Evolutionary conservation across 1,284 basidiomycete genomes (phyloP).

Genomic region (Heterobasidion parviporum): DNA sequence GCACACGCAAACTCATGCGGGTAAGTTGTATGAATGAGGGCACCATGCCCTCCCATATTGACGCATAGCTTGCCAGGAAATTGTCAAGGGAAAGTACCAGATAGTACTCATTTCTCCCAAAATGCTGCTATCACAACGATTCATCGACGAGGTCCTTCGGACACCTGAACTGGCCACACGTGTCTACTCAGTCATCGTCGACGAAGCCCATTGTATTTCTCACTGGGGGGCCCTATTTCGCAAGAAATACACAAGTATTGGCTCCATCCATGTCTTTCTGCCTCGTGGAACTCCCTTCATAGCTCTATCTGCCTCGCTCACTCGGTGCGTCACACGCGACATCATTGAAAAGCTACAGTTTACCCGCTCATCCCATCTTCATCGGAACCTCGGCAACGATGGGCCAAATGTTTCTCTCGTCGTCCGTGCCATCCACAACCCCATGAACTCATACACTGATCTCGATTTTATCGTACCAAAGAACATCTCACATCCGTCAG

Average conservation of each 20-base stretch:
- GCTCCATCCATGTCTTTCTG: slow-evolving; percentile 26
- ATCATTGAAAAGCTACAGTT: slow-evolving; percentile 25
- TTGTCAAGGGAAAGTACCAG: slow-evolving; percentile 20
- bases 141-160: slow-evolving; percentile 24
- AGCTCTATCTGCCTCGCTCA: slow-evolving; percentile 31
- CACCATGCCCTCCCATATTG: neutral
- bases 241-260: slow-evolving; percentile 29
- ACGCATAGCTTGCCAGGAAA: slow-evolving; percentile 15
- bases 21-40: slow-evolving; percentile 9
- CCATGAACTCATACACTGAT: slow-evolving; percentile 26
- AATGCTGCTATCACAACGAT: slow-evolving; percentile 24
- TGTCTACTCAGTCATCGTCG: slow-evolving; percentile 25
- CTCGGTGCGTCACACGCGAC: slow-evolving; percentile 21
- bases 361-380: slow-evolving; percentile 7
- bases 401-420: slow-evolving; percentile 28
- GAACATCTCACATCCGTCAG: neutral
- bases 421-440: slow-evolving; percentile 27
- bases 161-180: slow-evolving; percentile 17
- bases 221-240: slow-evolving; percentile 32
- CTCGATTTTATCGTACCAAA: slow-evolving; percentile 27
- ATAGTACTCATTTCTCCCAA: slow-evolving; percentile 32
- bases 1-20: slow-evolving; percentile 13
- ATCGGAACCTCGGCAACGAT: slow-evolving; percentile 28
- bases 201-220: slow-evolving; percentile 31
- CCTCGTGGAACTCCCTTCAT: slow-evolving; percentile 24